Percentiles rank a stretch among this genome's conserved stretches.
Conservation (phyloP, 305 asterid genomes). For the Euphrasia arctica region DNA sequence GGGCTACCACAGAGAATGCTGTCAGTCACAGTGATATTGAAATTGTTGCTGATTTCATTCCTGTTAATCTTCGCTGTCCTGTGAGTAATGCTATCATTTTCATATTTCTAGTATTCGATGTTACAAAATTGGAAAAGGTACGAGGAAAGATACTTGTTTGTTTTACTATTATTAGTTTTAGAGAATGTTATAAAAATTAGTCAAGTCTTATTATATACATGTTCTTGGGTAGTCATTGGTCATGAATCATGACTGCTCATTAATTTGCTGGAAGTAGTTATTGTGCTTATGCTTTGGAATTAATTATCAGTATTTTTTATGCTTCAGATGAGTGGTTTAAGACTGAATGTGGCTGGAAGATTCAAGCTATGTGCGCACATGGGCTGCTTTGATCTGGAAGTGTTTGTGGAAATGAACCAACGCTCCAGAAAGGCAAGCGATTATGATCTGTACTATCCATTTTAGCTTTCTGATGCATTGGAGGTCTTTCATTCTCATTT, state of each 20-base stretch:
- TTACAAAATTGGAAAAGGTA: neutral
- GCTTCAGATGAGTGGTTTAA: slow-evolving; percentile 89
- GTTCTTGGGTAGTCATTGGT: slow-evolving; percentile 3
- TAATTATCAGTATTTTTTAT: slow-evolving; percentile 26
- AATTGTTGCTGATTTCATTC: slow-evolving; percentile 90
- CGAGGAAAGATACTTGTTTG: neutral
- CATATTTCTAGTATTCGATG: slow-evolving; percentile 17
- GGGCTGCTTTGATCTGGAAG: slow-evolving; percentile 98
- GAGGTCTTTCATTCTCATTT: neutral
- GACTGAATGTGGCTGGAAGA: slow-evolving; percentile 98
- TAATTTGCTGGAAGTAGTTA: slow-evolving; percentile 4
- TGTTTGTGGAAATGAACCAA: slow-evolving; percentile 95
- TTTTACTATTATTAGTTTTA: neutral
- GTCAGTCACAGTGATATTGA: slow-evolving; percentile 96
- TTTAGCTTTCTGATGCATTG: slow-evolving; percentile 4
- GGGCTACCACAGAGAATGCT: slow-evolving; percentile 79
- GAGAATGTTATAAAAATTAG: neutral
- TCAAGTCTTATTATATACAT: slow-evolving; percentile 8
- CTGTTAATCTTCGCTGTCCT: slow-evolving; percentile 97
- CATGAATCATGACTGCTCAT: neutral
- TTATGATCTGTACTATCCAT: slow-evolving; percentile 17
- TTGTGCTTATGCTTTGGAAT: slow-evolving; percentile 15
- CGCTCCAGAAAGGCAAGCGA: slow-evolving; percentile 95
- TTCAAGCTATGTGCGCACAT: slow-evolving; percentile 90
- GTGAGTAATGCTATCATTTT: slow-evolving; percentile 52